Conservation (phyloP, 1,139 yeast species). For the Lodderomyces parapsilosis region DNA sequence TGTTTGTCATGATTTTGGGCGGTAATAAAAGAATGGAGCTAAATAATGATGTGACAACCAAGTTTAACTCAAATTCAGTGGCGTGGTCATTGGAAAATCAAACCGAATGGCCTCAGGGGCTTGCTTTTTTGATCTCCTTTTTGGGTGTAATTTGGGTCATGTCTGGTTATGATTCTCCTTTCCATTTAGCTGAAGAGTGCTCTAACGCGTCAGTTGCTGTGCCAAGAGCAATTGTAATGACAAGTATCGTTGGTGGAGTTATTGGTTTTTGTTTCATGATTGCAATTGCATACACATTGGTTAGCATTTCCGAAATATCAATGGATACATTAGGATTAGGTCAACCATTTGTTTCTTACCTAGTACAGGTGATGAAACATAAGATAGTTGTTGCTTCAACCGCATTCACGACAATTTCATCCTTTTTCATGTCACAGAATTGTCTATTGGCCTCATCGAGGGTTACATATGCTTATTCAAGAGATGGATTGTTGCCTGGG, state of each 20-base stretch:
- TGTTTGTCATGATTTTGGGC: conserved; percentile 56
- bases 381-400: conserved; percentile 53
- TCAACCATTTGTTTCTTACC: conserved; percentile 65
- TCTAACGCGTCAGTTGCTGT: conserved; percentile 64
- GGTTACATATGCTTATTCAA: conserved; percentile 66
- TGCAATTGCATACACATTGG: conserved; percentile 64
- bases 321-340: conserved; percentile 54
- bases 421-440: conserved; percentile 69
- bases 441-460: conserved; percentile 71
- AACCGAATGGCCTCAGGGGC: conserved; percentile 68
- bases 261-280: conserved; percentile 64
- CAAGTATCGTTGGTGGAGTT: conserved; percentile 58
- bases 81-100: conserved; percentile 64
- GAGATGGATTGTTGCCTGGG: conserved; percentile 69
- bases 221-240: conserved; percentile 65
- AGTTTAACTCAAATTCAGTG: conserved; percentile 47
- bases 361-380: conserved; percentile 49
- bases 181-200: conserved; percentile 72
- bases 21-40: conserved; percentile 45
- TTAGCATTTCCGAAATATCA: conserved; percentile 49
- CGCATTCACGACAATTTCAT: conserved; percentile 56
- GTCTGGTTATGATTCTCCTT: conserved; percentile 76
- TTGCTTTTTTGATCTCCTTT: conserved; percentile 59
- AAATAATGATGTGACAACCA: conserved; percentile 19
- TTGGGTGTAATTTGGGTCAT: conserved; percentile 73